These are phyloP conservation scores for Batkoa obscura DNA, from an alignment of 371 early-diverging fungal genomes.

Conservation along the genomic window DNA sequence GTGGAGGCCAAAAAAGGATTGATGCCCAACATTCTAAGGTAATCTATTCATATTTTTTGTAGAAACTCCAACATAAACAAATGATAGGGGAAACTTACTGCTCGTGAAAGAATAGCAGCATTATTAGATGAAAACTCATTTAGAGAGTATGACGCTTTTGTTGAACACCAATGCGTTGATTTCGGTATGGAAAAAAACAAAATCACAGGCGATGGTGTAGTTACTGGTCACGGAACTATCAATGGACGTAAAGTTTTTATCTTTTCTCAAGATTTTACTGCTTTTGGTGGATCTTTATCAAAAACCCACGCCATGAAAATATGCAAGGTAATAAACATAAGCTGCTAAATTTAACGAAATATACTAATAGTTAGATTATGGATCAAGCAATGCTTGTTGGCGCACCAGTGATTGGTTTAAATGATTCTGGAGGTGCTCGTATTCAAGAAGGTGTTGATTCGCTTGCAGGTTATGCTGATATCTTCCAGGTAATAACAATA, in stretches of 20 bases:
- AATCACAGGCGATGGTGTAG: conserved; percentile 83
- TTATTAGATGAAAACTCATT: conserved; percentile 71
- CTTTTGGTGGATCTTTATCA: conserved; percentile 79
- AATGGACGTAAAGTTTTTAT: conserved; percentile 80
- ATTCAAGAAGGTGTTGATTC: conserved; percentile 97
- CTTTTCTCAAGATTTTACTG: conserved; percentile 91
- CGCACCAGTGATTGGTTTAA: conserved; percentile 86
- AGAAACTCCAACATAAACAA: not conserved
- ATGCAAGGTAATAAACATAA: conserved; percentile 32
- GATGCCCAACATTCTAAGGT: conserved; percentile 84
- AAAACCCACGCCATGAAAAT: conserved; percentile 84
- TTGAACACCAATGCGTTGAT: conserved; percentile 85
- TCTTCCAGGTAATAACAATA: conserved; percentile 44
- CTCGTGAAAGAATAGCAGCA: conserved; percentile 77
- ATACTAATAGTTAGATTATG: conserved; percentile 42
- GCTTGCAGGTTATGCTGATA: conserved; percentile 89
- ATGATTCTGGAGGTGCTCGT: conserved; percentile 95
- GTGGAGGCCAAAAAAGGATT: conserved; percentile 69
- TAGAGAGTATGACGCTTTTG: conserved; percentile 86
- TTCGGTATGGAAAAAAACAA: conserved; percentile 79
- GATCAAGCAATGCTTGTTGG: conserved; percentile 86
- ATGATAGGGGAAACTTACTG: conserved; percentile 85
- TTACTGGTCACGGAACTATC: conserved; percentile 86
- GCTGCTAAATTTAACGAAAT: not conserved
- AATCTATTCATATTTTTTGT: conserved; percentile 4